Base-by-base conservation (phyloP, 371 early-diverging fungal genomes). In the Gilbertella persicaria region DNA sequence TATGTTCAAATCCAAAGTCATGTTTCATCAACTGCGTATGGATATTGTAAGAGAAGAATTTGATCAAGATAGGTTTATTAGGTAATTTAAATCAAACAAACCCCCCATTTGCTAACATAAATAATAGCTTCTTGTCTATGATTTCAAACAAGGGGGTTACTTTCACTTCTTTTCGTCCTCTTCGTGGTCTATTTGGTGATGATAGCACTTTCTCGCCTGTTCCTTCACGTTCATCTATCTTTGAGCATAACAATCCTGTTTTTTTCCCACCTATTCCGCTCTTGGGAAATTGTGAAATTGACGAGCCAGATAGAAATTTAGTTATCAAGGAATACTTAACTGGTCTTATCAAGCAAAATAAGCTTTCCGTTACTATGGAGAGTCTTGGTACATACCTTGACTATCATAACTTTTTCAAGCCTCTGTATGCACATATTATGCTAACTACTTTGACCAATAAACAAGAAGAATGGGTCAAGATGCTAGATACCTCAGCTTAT, bases 21-120 rank as follows among this genome's bases (percentile, higher is more conserved):
- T 48, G 17, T 62, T 64, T 30, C 43, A 67, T 37, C 46, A 53
- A 26, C 53, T 73, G 10, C 53, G 64, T 7, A 36, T 66, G 5
- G 55, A 64, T 14, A 55, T 67, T 45, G 53, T 49, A 14, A 48
- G 69, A 39, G 25, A 62, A 23, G 42, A 50, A 6, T 65, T 50
- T 43, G 33, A 53, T 38, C 55, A 64, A 48, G 35, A 48, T 5
- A 20, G 45, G 37, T 58, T 69, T 20, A 28, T 60, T n/a, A 29
- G 55, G 73, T 69, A 54, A 55, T 21, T 23, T 9, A 49, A 30
- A n/a, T 37, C 13, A 39, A 17, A 19, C 4, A 24, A 7, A 38
- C 8, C 26, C 24, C 5, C 12, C 2, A 24, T 25, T 13, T 14
- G n/a, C 12, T 19, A 24, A 19, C n/a, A n/a, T n/a, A n/a, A n/a